Evolutionary conservation across 495 filamentous ascomycete species (phyloP).

Genomic region (Astrothelium macrocarpum): DNA sequence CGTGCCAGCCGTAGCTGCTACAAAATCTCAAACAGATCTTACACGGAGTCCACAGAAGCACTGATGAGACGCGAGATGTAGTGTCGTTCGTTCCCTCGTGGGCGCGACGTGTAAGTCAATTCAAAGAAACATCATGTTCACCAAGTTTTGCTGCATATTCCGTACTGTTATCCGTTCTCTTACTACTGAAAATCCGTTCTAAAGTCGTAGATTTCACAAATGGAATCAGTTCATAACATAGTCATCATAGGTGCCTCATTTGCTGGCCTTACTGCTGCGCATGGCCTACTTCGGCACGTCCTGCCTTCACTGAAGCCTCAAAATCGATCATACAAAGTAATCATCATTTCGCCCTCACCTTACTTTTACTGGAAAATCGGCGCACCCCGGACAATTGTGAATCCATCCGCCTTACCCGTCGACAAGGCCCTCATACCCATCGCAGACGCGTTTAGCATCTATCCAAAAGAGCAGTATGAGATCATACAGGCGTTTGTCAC

Average conservation of each 20-base stretch:
- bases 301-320: slow-evolving; percentile 21
- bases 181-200: background rate
- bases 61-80: background rate
- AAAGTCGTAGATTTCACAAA: background rate
- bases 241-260: slow-evolving; percentile 30
- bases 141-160: background rate
- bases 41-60: background rate
- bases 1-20: too few species aligned
- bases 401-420: slow-evolving; percentile 25
- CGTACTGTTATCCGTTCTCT: background rate
- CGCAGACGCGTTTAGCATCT: slow-evolving; percentile 29
- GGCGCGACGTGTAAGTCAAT: background rate
- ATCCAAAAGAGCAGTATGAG: slow-evolving; percentile 15
- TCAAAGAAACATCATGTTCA: background rate
- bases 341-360: slow-evolving; percentile 30
- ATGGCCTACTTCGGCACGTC: slow-evolving; percentile 24
- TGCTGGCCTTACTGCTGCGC: slow-evolving; percentile 16
- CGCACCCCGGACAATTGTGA: slow-evolving; percentile 30
- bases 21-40: background rate
- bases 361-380: slow-evolving; percentile 34
- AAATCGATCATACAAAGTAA: slow-evolving; percentile 25
- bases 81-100: background rate
- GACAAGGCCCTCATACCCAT: slow-evolving; percentile 27
- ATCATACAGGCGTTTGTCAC: slow-evolving; percentile 30
- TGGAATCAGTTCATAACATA: slow-evolving; percentile 16